phyloP scores from a whole-genome alignment of 352 stramenopile genomes.

The Phytophthora pluvialis region DNA sequence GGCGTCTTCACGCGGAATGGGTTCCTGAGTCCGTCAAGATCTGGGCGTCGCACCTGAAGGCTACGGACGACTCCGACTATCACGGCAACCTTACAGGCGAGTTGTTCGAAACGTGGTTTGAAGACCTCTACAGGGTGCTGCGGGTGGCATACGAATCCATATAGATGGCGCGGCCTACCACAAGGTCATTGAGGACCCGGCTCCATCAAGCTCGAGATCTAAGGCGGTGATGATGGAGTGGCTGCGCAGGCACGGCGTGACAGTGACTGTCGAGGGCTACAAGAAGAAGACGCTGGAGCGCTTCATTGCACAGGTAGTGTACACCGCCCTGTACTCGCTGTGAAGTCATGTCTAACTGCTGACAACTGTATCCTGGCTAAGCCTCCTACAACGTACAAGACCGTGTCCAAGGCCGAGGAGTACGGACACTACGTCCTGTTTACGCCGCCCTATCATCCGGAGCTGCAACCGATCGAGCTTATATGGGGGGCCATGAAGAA shows the following conservation, averaged over 20 bases:
- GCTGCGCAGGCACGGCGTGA: not conserved
- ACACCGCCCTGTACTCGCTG: too few species aligned
- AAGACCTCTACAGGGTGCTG: not conserved
- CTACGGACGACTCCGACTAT: slow-evolving; percentile 12
- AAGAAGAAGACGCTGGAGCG: not conserved
- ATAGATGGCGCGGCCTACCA: too few species aligned
- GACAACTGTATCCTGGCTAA: too few species aligned
- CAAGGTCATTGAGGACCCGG: not conserved
- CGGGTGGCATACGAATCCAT: too few species aligned
- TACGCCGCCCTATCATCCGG: not conserved
- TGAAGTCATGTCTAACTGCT: too few species aligned
- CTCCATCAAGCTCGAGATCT: not conserved
- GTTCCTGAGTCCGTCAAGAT: too few species aligned
- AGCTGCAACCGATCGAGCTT: slow-evolving; percentile 8
- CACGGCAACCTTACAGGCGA: slow-evolving; percentile 9
- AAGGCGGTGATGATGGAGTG: not conserved
- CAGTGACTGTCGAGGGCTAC: not conserved
- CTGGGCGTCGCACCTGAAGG: too few species aligned
- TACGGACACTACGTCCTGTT: slow-evolving; percentile 2
- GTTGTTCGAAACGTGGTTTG: slow-evolving; percentile 1
- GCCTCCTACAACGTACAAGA: not conserved
- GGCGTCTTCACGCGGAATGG: too few species aligned
- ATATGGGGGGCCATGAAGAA: slow-evolving; percentile 3
- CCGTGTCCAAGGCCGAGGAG: not conserved
- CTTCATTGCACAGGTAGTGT: not conserved